Conservation (phyloP, 768 basidiomycete species). For the Podaxis sp. region DNA sequence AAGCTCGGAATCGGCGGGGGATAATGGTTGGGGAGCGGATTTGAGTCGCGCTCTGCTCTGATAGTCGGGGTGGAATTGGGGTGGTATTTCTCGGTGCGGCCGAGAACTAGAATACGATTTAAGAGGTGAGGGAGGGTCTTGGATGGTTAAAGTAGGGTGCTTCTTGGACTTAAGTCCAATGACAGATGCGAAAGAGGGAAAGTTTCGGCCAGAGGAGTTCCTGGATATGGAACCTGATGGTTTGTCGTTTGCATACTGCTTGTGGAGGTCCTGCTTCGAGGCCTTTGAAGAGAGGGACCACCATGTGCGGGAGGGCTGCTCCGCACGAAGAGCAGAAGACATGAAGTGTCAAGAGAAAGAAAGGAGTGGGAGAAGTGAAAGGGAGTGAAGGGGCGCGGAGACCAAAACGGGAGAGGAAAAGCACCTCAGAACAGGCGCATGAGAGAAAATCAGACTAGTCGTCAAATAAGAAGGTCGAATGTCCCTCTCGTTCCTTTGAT, state of each 20-base stretch:
- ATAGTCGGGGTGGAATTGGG: slow-evolving; percentile 19
- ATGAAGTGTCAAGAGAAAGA: slow-evolving; percentile 20
- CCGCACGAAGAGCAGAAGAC: slow-evolving; percentile 28
- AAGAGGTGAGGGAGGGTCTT: slow-evolving; percentile 36
- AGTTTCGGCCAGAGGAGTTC: slow-evolving; percentile 27
- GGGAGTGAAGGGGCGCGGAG: slow-evolving; percentile 13
- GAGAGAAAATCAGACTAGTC: slow-evolving; percentile 7
- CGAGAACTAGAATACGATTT: slow-evolving; percentile 16
- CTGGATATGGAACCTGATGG: slow-evolving; percentile 20
- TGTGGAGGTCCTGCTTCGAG: slow-evolving; percentile 26
- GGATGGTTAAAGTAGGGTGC: slow-evolving; percentile 45
- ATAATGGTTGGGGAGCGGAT: slow-evolving; percentile 53
- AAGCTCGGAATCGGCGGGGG: slow-evolving; percentile 51
- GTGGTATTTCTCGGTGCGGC: slow-evolving; percentile 17
- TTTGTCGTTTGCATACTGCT: slow-evolving; percentile 26
- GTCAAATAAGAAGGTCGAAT: slow-evolving; percentile 2
- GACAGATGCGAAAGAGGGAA: slow-evolving; percentile 51
- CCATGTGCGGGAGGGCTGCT: slow-evolving; percentile 37
- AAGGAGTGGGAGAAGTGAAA: slow-evolving; percentile 18
- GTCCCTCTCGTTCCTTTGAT: not conserved
- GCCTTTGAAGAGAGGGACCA: slow-evolving; percentile 37
- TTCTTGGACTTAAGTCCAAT: slow-evolving; percentile 67
- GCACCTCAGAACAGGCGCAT: not conserved
- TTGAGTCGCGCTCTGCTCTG: slow-evolving; percentile 44
- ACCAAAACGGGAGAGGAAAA: slow-evolving; percentile 11